Evolutionary conservation across 2,329 filamentous ascomycete species (phyloP).

Genomic region (Fusarium nelsonii): DNA sequence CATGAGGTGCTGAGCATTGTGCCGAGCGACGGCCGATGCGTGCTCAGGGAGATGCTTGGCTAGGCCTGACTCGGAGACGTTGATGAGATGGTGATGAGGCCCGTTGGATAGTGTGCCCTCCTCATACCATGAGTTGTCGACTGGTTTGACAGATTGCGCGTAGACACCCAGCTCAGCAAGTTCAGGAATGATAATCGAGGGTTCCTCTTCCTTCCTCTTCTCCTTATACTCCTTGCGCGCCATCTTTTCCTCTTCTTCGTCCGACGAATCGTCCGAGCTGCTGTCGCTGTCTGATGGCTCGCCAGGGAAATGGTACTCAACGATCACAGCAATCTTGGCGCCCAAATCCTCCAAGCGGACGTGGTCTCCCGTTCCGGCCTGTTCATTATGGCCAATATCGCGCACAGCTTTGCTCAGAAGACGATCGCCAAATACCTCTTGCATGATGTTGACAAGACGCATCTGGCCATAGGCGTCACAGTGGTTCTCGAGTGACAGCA

Average conservation of each 20-base stretch:
- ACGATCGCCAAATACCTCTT: conserved; percentile 70
- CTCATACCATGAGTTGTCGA: conserved; percentile 74
- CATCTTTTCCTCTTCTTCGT: conserved; percentile 58
- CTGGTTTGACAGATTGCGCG: conserved; percentile 76
- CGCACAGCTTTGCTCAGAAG: conserved; percentile 70
- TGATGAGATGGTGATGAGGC: conserved; percentile 75
- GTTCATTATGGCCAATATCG: conserved; percentile 66
- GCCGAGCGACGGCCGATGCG: conserved; percentile 62
- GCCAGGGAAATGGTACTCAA: conserved; percentile 72
- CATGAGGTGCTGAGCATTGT: conserved; percentile 77
- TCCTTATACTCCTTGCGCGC: conserved; percentile 66
- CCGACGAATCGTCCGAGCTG: conserved; percentile 50
- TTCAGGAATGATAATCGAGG: conserved; percentile 70
- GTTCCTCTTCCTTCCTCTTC: conserved; percentile 62
- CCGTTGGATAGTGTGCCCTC: conserved; percentile 62
- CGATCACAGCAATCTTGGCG: conserved; percentile 74
- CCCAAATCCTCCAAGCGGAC: conserved; percentile 70
- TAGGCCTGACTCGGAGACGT: conserved; percentile 74
- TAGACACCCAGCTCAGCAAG: conserved; percentile 75
- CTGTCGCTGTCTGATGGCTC: conserved; percentile 60
- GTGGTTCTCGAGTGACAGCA: conserved; percentile 77
- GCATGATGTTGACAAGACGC: conserved; percentile 74
- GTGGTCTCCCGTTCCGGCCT: conserved; percentile 64
- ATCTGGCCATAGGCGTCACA: conserved; percentile 70
- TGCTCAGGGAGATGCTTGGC: conserved; percentile 62